Evolutionary conservation across 2,329 filamentous ascomycete species (phyloP).

Genomic region (Lasiodiplodia sp.): DNA sequence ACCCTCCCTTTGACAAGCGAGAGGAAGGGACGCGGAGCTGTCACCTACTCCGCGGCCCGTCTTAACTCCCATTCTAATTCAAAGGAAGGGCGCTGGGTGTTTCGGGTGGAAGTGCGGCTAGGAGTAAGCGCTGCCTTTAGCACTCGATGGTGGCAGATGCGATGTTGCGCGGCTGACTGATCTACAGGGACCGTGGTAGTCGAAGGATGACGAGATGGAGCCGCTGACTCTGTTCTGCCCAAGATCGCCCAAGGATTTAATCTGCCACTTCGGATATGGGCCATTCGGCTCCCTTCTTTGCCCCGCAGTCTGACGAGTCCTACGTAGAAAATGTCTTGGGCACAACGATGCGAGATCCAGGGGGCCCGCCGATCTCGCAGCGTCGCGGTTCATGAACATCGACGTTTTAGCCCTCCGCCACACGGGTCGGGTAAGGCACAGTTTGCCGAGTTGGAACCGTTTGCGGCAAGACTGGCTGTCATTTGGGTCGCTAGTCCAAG

Average conservation of each 20-base stretch:
- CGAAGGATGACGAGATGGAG: constrained; percentile 3
- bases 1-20: background rate
- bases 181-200: background rate
- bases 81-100: background rate
- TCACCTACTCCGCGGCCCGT: background rate
- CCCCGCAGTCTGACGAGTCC: background rate
- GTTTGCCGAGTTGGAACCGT: background rate
- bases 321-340: background rate
- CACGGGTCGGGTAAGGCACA: background rate
- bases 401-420: background rate
- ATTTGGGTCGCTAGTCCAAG: background rate
- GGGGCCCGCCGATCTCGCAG: background rate
- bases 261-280: background rate
- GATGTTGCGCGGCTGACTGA: constrained; percentile 7
- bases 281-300: background rate
- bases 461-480: background rate
- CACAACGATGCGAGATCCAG: background rate
- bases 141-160: background rate
- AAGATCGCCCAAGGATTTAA: constrained; percentile 3
- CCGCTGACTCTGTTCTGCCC: no score
- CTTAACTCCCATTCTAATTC: background rate
- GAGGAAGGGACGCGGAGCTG: background rate
- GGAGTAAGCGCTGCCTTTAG: background rate
- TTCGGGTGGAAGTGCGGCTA: constrained; percentile 15
- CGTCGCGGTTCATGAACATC: background rate